Evolutionary conservation across 2,329 filamentous ascomycete species (phyloP), one percentile per base, ranked within the genome.

Genomic region (Elsinoe ampelina): DNA sequence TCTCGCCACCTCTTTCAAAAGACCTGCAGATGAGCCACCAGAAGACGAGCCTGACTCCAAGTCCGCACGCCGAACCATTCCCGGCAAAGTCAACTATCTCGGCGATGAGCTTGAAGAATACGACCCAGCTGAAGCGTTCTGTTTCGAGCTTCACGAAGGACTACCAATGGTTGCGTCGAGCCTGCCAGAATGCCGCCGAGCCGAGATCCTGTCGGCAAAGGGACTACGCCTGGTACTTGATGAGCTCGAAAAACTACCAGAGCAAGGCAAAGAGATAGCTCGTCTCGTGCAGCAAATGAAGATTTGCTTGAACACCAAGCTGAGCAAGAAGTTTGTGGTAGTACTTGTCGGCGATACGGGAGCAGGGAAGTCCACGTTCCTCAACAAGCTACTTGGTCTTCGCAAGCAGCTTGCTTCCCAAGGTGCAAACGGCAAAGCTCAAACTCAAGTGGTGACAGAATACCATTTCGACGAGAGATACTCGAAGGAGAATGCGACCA

Each of bases 301-400:
- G 26, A 8, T 22, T 2, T 17, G 19, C 47, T 13, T n/a, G 19
- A 54, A 20, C 11, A 17, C 20, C 6, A 10, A 20, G n/a, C 39
- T 17, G 10, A 35, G 50, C 5, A 35, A 39, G 32, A 19, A 13
- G 7, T 15, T 41, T n/a, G 8, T 12, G 4, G 50, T 54, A n/a
- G 50, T 11, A 7, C 69, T 63, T n/a, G 54, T 57, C 17, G 55
- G 55, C 8, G 32, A 41, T 11, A 22, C 32, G 5, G 55, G 55
- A 3, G 32, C 42, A 2, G 55, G 55, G 17, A 57, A 57, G 42
- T 57, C 55, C 1, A 57, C 39, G 1, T 39, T 57, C 32, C 10
- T 51, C 42, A 57, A 39, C n/a, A 20, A 2, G 1, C 10, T 39
- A 2, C 30, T 57, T 12, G 34, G 12, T 12, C 12, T 38, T n/a